phyloP scores from a whole-genome alignment of 192 early-diverging fungal species.

The Anaeromyces robustus region DNA sequence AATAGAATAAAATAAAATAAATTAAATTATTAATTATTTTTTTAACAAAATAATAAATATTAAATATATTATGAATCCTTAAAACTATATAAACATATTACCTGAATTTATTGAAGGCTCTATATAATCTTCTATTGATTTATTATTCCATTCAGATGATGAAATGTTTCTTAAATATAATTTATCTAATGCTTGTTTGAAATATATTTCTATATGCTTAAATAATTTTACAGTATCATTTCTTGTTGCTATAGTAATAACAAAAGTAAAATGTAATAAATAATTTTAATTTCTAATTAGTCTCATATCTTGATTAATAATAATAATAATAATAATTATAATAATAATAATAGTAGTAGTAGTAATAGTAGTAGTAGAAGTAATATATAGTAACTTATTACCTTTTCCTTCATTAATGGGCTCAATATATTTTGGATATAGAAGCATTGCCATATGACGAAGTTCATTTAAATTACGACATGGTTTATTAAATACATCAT shows the following conservation, averaged over 20 bases:
- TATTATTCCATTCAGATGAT: slow-evolving; percentile 56
- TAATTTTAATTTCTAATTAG: too few relatives aligned
- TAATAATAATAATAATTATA: too few relatives aligned
- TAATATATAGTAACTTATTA: too few relatives aligned
- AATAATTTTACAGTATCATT: slow-evolving; percentile 60
- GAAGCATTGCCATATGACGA: slow-evolving; percentile 56
- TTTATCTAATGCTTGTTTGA: slow-evolving; percentile 66
- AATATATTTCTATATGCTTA: slow-evolving; percentile 56
- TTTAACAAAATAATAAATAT: slow-evolving; percentile 3
- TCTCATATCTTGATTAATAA: too few relatives aligned
- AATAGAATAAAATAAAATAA: neutral
- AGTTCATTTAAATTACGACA: slow-evolving; percentile 79
- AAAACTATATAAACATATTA: too few relatives aligned
- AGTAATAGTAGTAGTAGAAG: too few relatives aligned
- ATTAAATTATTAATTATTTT: neutral
- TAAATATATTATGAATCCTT: too few relatives aligned
- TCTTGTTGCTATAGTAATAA: slow-evolving; percentile 25
- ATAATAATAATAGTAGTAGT: too few relatives aligned
- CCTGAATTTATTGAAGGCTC: slow-evolving; percentile 3
- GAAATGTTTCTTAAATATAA: slow-evolving; percentile 88
- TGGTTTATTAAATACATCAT: slow-evolving; percentile 62
- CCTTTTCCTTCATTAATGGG: slow-evolving; percentile 59
- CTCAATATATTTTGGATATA: slow-evolving; percentile 77
- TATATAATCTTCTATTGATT: neutral
- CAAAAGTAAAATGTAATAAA: too few relatives aligned